These are phyloP conservation scores for Boletus sp. DNA, from an alignment of 768 basidiomycete genomes.

Conservation along the genomic window DNA sequence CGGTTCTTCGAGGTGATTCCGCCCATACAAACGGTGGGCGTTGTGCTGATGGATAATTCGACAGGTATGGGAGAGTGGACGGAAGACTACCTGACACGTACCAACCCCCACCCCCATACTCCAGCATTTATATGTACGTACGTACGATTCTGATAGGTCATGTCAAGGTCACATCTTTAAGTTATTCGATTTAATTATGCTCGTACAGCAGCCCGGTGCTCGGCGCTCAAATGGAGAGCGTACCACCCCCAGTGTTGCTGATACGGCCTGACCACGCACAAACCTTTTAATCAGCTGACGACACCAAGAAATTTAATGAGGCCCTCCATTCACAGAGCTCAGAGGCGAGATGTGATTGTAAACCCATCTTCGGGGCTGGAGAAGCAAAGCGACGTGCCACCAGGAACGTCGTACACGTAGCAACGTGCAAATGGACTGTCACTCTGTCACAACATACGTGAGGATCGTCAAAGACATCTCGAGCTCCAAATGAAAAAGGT, in stretches of 20 bases:
- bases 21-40: slow-evolving; percentile 5
- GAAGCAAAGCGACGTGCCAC: not conserved
- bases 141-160: not conserved
- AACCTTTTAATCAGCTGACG: not conserved
- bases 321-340: not conserved
- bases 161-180: not conserved
- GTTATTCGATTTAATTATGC: not conserved
- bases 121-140: not conserved
- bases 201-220: not conserved
- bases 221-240: not conserved
- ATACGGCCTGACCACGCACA: not conserved
- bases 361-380: not conserved
- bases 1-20: slow-evolving; percentile 57
- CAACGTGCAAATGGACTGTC: not conserved
- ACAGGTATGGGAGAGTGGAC: slow-evolving; percentile 28
- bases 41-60: not conserved
- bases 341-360: not conserved
- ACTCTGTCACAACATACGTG: not conserved
- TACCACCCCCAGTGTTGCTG: not conserved
- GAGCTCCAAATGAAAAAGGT: not conserved
- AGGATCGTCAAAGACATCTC: not conserved
- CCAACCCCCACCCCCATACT: not conserved
- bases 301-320: not conserved
- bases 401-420: not conserved
- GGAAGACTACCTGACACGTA: slow-evolving; percentile 1